Evolutionary conservation across 2,329 filamentous ascomycete species (phyloP).

Genomic region (Zopfia rhizophila): DNA sequence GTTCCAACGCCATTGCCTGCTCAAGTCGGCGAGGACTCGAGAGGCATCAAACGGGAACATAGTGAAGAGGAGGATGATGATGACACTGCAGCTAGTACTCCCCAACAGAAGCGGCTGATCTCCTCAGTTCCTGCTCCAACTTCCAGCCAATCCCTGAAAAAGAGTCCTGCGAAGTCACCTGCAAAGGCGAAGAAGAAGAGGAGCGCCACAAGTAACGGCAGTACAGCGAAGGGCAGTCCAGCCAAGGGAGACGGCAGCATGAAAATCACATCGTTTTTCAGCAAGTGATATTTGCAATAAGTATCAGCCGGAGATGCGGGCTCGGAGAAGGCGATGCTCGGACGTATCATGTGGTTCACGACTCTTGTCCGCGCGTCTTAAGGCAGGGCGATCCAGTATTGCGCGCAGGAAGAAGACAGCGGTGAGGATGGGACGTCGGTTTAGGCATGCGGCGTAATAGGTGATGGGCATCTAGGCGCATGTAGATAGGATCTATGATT

Average conservation of each 20-base stretch:
- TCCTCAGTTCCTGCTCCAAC: constrained; percentile 24
- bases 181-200: constrained; percentile 57
- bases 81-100: constrained; percentile 42
- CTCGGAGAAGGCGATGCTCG: constrained; percentile 25
- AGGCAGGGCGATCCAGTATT: constrained; percentile 2
- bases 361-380: constrained; percentile 7
- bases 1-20: constrained; percentile 33
- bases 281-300: constrained; percentile 47
- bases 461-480: constrained; percentile 14
- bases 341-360: constrained; percentile 17
- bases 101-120: constrained; percentile 52
- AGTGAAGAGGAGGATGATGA: constrained; percentile 47
- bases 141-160: constrained; percentile 38
- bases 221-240: constrained; percentile 55
- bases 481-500: constrained; percentile 20
- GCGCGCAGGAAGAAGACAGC: constrained; percentile 16
- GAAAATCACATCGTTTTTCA: constrained; percentile 69
- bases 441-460: constrained; percentile 32
- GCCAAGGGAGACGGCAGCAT: constrained; percentile 62
- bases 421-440: constrained; percentile 26
- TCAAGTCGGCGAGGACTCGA: constrained; percentile 31
- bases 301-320: constrained; percentile 15
- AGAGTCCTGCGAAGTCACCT: constrained; percentile 36
- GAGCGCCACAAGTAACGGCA: constrained; percentile 68
- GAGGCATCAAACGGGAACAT: constrained; percentile 61